phyloP scores from a whole-genome alignment of 164 flowering plant genomes.

The Macadamia tetraphylla region DNA sequence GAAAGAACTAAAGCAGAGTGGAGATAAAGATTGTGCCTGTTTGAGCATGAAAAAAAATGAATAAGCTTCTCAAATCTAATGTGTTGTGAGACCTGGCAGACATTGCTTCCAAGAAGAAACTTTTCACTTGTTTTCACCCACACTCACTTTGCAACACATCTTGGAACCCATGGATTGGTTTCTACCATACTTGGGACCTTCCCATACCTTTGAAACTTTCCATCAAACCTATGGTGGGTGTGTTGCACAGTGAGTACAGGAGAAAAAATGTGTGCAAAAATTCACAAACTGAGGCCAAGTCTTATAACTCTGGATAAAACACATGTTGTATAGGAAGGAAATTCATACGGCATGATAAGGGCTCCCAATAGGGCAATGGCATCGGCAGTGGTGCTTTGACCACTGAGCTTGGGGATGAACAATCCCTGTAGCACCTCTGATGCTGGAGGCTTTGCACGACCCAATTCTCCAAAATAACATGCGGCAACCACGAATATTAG shows the following conservation, averaged over 20 bases:
- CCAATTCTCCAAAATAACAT: slow-evolving; percentile 84
- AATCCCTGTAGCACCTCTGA: slow-evolving; percentile 69
- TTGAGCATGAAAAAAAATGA: neutral
- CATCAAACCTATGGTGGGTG: no score
- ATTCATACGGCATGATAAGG: slow-evolving; percentile 84
- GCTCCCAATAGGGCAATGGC: slow-evolving; percentile 96
- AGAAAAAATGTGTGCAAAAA: no score
- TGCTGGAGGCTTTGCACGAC: slow-evolving; percentile 77
- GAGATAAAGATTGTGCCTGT: slow-evolving; percentile 88
- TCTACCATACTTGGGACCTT: no score
- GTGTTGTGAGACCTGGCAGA: no score
- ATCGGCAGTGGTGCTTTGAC: slow-evolving; percentile 73
- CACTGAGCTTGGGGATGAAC: slow-evolving; percentile 76
- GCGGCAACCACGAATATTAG: slow-evolving; percentile 82
- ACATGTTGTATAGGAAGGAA: neutral
- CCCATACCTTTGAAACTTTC: no score
- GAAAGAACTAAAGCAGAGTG: slow-evolving; percentile 95
- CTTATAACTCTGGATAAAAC: neutral
- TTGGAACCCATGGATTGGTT: no score
- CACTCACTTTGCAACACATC: no score
- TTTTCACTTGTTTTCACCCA: no score
- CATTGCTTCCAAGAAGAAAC: no score
- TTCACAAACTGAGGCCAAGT: no score
- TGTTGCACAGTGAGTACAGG: no score
- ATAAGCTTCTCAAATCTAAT: neutral